These are phyloP conservation scores for Candida ascalaphidarum DNA, from an alignment of 805 yeast genomes.

Conservation along the genomic window DNA sequence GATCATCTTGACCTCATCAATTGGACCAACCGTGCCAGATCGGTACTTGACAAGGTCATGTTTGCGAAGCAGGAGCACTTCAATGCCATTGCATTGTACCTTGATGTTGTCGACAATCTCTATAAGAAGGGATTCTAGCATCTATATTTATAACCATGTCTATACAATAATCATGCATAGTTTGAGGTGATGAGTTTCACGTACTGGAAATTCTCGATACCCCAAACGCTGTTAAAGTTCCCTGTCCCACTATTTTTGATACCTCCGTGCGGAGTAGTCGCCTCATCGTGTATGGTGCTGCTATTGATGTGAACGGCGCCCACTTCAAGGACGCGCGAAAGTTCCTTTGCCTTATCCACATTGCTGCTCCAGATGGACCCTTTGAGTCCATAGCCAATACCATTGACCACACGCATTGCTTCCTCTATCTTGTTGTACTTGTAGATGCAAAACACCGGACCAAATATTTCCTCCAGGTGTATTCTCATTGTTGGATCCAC, in stretches of 20 bases:
- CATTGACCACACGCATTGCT: slow-evolving; percentile 2
- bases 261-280: slow-evolving; percentile 42
- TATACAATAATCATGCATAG: no score
- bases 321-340: slow-evolving; percentile 24
- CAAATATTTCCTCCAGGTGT: slow-evolving; percentile 29
- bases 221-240: slow-evolving; percentile 33
- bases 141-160: no score
- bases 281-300: slow-evolving; percentile 24
- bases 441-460: slow-evolving; percentile 29
- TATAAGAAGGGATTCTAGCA: slow-evolving; percentile 51
- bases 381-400: slow-evolving; percentile 27
- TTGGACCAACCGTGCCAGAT: slow-evolving; percentile 55
- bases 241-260: slow-evolving; percentile 31
- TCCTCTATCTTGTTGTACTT: slow-evolving; percentile 12
- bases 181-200: slow-evolving; percentile 27
- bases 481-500: slow-evolving; percentile 22
- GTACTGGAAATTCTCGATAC: slow-evolving; percentile 31
- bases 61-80: slow-evolving; percentile 34
- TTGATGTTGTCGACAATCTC: slow-evolving; percentile 57
- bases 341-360: slow-evolving; percentile 19
- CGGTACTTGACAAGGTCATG: slow-evolving; percentile 21
- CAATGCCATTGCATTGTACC: slow-evolving; percentile 61
- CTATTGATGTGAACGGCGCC: slow-evolving; percentile 35
- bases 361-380: slow-evolving; percentile 35
- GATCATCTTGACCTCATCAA: slow-evolving; percentile 86